phyloP scores from a whole-genome alignment of 2,329 filamentous ascomycete species.

The Phaeosphaeria sp. region DNA sequence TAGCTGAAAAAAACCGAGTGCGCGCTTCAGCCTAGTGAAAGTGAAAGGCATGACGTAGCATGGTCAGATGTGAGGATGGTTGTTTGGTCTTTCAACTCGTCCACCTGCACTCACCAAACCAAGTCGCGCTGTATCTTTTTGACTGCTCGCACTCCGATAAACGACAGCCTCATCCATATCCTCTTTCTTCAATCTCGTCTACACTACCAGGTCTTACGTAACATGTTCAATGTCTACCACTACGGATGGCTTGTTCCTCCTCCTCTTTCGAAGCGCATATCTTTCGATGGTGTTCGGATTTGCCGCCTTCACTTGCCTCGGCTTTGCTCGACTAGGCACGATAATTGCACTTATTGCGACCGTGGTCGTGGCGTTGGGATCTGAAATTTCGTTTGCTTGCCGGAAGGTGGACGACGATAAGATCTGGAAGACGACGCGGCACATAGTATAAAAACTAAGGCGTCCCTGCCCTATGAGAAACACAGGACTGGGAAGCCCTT shows the following conservation, averaged over 20 bases:
- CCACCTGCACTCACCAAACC: background rate
- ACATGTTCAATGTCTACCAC: background rate
- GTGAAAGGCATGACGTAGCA: background rate
- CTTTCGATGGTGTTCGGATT: constrained; percentile 19
- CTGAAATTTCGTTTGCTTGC: constrained; percentile 15
- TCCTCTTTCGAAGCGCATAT: constrained; percentile 21
- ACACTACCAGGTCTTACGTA: no score
- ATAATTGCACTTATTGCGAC: constrained; percentile 16
- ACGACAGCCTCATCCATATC: background rate
- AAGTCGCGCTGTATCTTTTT: background rate
- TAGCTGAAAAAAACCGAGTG: background rate
- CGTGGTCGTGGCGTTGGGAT: constrained; percentile 14
- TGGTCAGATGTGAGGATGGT: background rate
- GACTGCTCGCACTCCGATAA: background rate
- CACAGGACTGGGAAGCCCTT: no score
- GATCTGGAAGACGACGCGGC: constrained; percentile 7
- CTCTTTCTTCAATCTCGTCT: background rate
- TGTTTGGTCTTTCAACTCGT: background rate
- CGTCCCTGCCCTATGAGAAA: no score
- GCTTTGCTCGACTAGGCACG: constrained; percentile 15
- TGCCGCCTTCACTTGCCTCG: constrained; percentile 19
- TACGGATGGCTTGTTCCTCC: constrained; percentile 14
- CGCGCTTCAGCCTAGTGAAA: background rate
- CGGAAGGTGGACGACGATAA: constrained; percentile 9
- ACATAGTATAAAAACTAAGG: constrained; percentile 4